Conservation (phyloP, 2,329 filamentous ascomycete genomes). For the Ceratocystis destructans region DNA sequence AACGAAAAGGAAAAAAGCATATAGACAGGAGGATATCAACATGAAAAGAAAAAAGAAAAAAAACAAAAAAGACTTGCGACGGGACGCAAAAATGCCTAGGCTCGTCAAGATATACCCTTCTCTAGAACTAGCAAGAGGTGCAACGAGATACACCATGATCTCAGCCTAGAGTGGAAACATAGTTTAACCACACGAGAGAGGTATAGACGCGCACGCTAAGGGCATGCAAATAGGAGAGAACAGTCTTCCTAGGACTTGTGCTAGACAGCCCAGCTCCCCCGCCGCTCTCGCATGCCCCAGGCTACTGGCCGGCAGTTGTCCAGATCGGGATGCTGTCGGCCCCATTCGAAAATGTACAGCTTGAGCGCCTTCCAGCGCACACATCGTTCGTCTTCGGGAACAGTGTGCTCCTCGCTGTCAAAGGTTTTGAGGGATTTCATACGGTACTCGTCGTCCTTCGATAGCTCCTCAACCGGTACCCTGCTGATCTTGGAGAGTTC, state of each 20-base stretch:
- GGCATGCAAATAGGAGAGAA: background rate
- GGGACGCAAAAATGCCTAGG: background rate
- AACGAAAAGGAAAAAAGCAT: background rate
- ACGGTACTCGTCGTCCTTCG: slow-evolving; percentile 51
- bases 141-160: too few species aligned
- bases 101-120: background rate
- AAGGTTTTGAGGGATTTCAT: slow-evolving; percentile 61
- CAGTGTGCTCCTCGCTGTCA: slow-evolving; percentile 29
- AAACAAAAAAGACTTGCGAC: background rate
- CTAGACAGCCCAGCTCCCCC: slow-evolving; percentile 61
- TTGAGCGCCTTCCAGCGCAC: slow-evolving; percentile 73
- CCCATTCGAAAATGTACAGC: slow-evolving; percentile 80
- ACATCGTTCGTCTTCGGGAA: slow-evolving; percentile 33
- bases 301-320: slow-evolving; percentile 41
- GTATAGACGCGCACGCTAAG: too few species aligned
- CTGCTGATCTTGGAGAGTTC: slow-evolving; percentile 72
- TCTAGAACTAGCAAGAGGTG: too few species aligned
- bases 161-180: too few species aligned
- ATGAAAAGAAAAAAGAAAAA: background rate
- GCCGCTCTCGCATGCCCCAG: slow-evolving; percentile 54
- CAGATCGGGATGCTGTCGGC: slow-evolving; percentile 67
- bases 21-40: background rate
- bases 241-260: slow-evolving; percentile 4
- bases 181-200: too few species aligned
- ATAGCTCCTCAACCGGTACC: slow-evolving; percentile 54